Base-by-base conservation (phyloP, 352 stramenopile genomes). In the Phytophthora megakarya region DNA sequence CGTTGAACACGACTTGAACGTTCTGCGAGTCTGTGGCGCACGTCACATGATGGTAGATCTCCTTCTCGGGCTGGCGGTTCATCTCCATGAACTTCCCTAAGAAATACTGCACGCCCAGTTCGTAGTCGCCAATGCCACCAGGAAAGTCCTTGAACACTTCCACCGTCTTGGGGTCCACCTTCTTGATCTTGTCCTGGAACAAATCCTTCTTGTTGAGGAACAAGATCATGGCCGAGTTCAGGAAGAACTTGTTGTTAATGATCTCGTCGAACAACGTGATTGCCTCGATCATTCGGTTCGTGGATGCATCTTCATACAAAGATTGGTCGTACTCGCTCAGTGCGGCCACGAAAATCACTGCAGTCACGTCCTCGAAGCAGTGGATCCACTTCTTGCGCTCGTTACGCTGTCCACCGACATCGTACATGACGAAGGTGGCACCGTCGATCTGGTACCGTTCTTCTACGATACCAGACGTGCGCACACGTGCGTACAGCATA, bases 131-230 rank as follows among this genome's bases (percentile, higher is more conserved):
- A 19, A 91, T 63, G 44, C 90, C 86, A 46, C 88, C 89, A 4
- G 69, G 68, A 58, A 97, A 98, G 75, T 97, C 89, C 25, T 88
- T 89, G 77, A 98, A 98, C 19, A 95, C 81, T 8, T 94, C 76
- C 33, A 95, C 77, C 35, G 78, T 84, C 71, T 96, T 97, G 22
- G 98, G 98, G 65, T 98, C 86, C 19, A 96, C 85, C 30, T 92
- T 89, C 69, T 96, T 94, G 68, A 99, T 98, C 81, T 98, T 98
- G 73, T 98, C 90, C 65, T 96, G 86, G 67, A 98, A 99, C 35
- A 99, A 72, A 79, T 99, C 96, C 66, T 96, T 96, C 81, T 99
- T 99, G 86, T 99, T 99, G 15, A 99, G 72, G 72, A 98, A 99
- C 40, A 99, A 75, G 61, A 99, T 98, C 77, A 99, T 98, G 37